Base-by-base conservation (phyloP, 139 green algal species). In the Edaphochlamys debaryana region DNA sequence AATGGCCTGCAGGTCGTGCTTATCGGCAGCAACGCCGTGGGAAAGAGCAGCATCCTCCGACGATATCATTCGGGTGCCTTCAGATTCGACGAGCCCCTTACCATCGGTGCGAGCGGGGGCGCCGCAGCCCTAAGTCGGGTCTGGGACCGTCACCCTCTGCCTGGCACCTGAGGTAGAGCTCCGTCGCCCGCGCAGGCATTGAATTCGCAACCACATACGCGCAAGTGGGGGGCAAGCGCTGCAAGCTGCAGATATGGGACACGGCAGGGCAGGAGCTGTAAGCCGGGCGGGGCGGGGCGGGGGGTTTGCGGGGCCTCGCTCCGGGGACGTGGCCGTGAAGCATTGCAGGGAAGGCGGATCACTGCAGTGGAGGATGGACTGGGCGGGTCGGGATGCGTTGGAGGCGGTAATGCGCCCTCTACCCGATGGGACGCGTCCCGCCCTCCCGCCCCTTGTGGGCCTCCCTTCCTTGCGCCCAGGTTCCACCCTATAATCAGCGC, bases 151-250 rank as follows among this genome's bases (percentile, higher is more conserved):
- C n/a, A 23, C 45, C 34, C 29, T 22, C 52, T 25, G 34, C 66
- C 20, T 32, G 34, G 37, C 34, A 4, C 42, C 42, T 86, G 15
- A 19, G 22, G 7, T 56, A 66, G n/a, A n/a, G n/a, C n/a, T n/a
- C n/a, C n/a, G n/a, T n/a, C n/a, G n/a, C n/a, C n/a, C n/a, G n/a
- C n/a, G 68, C 89, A 98, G 95, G 97, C 60, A 96, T 99, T 3
- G 97, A 99, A 80, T 99, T 99, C 81, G 94, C 95, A 58, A 89
- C 98, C 8, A 99, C 99, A 82, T 95, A 94, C 63, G 23, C 98
- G 9, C 92, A 87, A 0, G n/a, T 97, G 1, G 74, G 91, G 1
- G 94, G 89, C 41, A 95, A 98, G 79, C 77, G 89, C 27, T 77
- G 98, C 64, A 99, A 98, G 79, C 93, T 99, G 7, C 98, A 94